These are phyloP conservation scores for Suhomyces sp. DNA, from an alignment of 805 yeast species.

Conservation along the genomic window DNA sequence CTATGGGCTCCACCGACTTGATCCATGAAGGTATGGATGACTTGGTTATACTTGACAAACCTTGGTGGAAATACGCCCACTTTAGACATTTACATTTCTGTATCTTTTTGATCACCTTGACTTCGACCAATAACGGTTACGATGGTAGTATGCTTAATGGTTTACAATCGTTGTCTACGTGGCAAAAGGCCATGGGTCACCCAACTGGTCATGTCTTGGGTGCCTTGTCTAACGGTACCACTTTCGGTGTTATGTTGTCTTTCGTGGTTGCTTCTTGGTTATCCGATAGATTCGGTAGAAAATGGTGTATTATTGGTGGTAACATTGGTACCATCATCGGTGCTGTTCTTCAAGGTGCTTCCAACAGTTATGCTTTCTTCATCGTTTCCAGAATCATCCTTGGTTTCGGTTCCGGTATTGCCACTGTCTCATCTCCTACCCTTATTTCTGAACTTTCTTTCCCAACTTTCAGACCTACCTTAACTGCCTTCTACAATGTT, in stretches of 20 bases:
- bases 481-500: conserved; percentile 44
- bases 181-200: conserved; percentile 37
- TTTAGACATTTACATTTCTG: conserved; percentile 36
- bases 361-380: conserved; percentile 38
- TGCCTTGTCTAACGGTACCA: conserved; percentile 20
- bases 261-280: conserved; percentile 27
- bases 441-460: conserved; percentile 51
- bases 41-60: conserved; percentile 14
- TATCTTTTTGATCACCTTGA: conserved; percentile 41
- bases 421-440: conserved; percentile 47
- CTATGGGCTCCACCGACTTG: too few species aligned
- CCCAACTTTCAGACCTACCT: conserved; percentile 35
- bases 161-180: conserved; percentile 43
- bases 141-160: conserved; percentile 45
- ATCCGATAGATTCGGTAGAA: conserved; percentile 44
- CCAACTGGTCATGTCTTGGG: conserved; percentile 22
- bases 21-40: conserved; percentile 5
- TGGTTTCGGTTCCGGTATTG: conserved; percentile 47
- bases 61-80: conserved; percentile 38
- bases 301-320: conserved; percentile 28
- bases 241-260: conserved; percentile 39
- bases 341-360: conserved; percentile 36
- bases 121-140: conserved; percentile 43
- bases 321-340: conserved; percentile 28
- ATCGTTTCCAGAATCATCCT: conserved; percentile 46